These are phyloP conservation scores for Ilyonectria sp. DNA, from an alignment of 2,329 filamentous ascomycete species.

Conservation along the genomic window DNA sequence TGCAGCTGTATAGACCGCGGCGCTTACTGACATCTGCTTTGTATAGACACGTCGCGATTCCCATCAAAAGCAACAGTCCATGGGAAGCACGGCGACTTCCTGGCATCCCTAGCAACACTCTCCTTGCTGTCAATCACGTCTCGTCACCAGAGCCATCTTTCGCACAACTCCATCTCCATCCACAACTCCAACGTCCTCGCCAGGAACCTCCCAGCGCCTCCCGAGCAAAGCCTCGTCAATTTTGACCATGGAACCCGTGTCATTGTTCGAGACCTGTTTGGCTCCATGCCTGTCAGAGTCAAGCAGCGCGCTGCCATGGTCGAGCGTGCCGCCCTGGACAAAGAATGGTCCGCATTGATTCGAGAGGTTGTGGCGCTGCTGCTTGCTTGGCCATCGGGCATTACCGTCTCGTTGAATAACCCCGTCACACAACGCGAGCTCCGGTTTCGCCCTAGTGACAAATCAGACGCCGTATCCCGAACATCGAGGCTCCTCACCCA, in stretches of 20 bases:
- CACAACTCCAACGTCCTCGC: slow-evolving; percentile 78
- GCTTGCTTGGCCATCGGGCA: slow-evolving; percentile 75
- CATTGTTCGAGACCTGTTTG: slow-evolving; percentile 85
- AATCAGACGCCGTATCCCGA: slow-evolving; percentile 39
- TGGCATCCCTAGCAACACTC: slow-evolving; percentile 82
- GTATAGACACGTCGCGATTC: slow-evolving; percentile 84
- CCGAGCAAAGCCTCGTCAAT: slow-evolving; percentile 69
- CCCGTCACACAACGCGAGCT: slow-evolving; percentile 53
- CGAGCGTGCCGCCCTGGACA: slow-evolving; percentile 67
- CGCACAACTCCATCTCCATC: slow-evolving; percentile 76
- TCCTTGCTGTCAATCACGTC: slow-evolving; percentile 86
- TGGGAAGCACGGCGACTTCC: slow-evolving; percentile 81
- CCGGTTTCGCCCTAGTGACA: slow-evolving; percentile 52
- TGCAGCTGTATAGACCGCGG: neutral
- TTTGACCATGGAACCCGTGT: slow-evolving; percentile 82
- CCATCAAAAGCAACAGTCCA: slow-evolving; percentile 64
- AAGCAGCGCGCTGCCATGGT: slow-evolving; percentile 79
- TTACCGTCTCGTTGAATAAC: slow-evolving; percentile 74
- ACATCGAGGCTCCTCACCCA: slow-evolving; percentile 73
- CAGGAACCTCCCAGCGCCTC: slow-evolving; percentile 73
- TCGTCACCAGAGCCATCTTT: slow-evolving; percentile 71
- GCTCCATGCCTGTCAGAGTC: slow-evolving; percentile 90
- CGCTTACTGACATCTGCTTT: slow-evolving; percentile 28
- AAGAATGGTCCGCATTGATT: slow-evolving; percentile 77
- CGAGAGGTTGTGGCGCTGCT: slow-evolving; percentile 74